Evolutionary conservation across 495 filamentous ascomycete species (phyloP).

Genomic region (Tricharina praecox): DNA sequence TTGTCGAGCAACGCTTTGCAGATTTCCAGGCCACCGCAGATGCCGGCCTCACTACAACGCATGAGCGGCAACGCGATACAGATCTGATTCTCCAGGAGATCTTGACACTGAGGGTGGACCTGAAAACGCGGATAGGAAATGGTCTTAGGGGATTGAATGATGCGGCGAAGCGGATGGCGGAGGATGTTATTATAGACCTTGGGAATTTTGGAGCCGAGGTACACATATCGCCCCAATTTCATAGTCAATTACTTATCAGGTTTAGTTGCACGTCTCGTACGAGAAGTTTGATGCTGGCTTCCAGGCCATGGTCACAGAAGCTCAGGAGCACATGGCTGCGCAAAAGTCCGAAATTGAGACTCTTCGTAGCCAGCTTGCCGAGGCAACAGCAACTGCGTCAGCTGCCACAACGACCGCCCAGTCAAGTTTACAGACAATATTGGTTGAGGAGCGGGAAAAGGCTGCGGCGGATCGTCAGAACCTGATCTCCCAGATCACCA

Average conservation of each 20-base stretch:
- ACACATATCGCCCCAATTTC: slow-evolving; percentile 10
- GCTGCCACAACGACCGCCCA: slow-evolving; percentile 49
- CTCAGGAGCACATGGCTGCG: slow-evolving; percentile 51
- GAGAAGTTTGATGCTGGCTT: slow-evolving; percentile 77
- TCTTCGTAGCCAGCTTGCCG: slow-evolving; percentile 50
- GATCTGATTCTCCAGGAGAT: slow-evolving; percentile 83
- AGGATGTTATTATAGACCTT: slow-evolving; percentile 79
- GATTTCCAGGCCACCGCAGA: slow-evolving; percentile 51
- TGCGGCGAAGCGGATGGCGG: slow-evolving; percentile 73
- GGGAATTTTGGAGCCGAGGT: slow-evolving; percentile 61
- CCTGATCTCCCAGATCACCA: slow-evolving; percentile 58
- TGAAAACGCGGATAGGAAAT: slow-evolving; percentile 69
- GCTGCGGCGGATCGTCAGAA: slow-evolving; percentile 56
- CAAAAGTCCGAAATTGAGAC: slow-evolving; percentile 63
- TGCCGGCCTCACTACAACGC: background rate
- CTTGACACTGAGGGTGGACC: slow-evolving; percentile 65
- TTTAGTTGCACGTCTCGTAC: slow-evolving; percentile 64
- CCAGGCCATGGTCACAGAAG: slow-evolving; percentile 62
- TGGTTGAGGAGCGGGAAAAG: slow-evolving; percentile 58
- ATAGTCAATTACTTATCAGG: slow-evolving; percentile 17
- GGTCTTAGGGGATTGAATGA: slow-evolving; percentile 69
- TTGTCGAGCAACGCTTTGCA: slow-evolving; percentile 48
- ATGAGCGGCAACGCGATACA: slow-evolving; percentile 61
- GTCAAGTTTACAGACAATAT: slow-evolving; percentile 46
- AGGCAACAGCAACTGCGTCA: slow-evolving; percentile 42